Evolutionary conservation across 257 asterid species (phyloP).

Genomic region (Capsicum chinense): DNA sequence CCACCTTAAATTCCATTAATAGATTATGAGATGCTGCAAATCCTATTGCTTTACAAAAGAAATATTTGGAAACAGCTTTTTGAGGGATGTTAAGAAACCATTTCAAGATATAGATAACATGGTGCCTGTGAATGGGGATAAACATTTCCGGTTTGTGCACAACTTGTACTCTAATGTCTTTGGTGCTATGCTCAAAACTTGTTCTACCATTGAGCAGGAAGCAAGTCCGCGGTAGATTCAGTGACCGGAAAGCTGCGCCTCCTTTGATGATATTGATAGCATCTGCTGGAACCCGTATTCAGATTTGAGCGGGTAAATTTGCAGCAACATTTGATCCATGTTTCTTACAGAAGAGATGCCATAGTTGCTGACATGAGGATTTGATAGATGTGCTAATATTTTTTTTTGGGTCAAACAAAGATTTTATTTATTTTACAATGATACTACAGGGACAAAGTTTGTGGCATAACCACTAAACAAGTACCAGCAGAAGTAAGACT

Average conservation of each 20-base stretch:
- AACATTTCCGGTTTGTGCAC: neutral
- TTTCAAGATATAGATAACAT: neutral
- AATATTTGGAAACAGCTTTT: neutral
- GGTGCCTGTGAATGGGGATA: neutral
- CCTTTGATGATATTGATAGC: slow-evolving; percentile 51
- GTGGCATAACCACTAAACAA: no score
- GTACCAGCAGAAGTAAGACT: no score
- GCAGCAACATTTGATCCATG: slow-evolving; percentile 1
- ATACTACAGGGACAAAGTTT: no score
- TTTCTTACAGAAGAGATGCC: neutral
- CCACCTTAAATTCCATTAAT: neutral
- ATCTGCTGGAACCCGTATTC: neutral
- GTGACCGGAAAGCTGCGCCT: slow-evolving; percentile 85
- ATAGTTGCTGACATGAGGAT: neutral
- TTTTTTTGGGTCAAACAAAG: no score
- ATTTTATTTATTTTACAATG: no score
- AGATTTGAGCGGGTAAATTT: neutral
- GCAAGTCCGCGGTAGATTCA: slow-evolving; percentile 76
- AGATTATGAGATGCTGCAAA: neutral
- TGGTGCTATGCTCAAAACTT: neutral
- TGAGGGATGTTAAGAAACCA: neutral
- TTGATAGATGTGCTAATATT: slow-evolving; percentile 18
- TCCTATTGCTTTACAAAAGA: neutral
- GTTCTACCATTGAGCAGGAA: slow-evolving; percentile 50
- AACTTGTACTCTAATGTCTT: neutral